Percentiles rank a stretch among this genome's conserved stretches.
Evolutionary conservation across 805 yeast genomes (phyloP).

Genomic region (Ogataea trehalophila): DNA sequence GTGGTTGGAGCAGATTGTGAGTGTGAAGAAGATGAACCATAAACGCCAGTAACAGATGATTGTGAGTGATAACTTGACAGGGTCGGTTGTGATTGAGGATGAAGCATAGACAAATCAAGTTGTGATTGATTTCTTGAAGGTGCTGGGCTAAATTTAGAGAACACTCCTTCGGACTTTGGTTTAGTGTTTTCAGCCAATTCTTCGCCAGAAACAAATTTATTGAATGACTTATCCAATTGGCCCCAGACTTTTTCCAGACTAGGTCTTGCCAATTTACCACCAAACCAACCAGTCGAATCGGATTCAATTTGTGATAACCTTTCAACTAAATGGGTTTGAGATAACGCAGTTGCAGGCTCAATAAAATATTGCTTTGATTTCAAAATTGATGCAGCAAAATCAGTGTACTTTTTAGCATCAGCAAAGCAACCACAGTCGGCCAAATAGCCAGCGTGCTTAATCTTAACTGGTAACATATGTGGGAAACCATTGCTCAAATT

Average conservation of each 20-base stretch:
- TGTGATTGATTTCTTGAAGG: constrained; percentile 53
- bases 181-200: constrained; percentile 41
- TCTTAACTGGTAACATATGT: constrained; percentile 54
- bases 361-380: constrained; percentile 34
- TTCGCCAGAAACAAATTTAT: constrained; percentile 83
- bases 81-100: constrained; percentile 18
- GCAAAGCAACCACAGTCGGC: constrained; percentile 59
- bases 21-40: constrained; percentile 11
- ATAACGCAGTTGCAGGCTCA: constrained; percentile 30
- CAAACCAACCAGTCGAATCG: constrained; percentile 62
- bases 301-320: constrained; percentile 40
- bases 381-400: constrained; percentile 37
- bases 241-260: constrained; percentile 77
- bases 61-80: constrained; percentile 11
- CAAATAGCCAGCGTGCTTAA: constrained; percentile 62
- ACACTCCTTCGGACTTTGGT: constrained; percentile 46
- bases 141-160: constrained; percentile 66
- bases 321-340: constrained; percentile 36
- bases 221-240: constrained; percentile 73
- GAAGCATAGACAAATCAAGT: constrained; percentile 26
- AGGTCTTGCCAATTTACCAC: constrained; percentile 38
- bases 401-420: constrained; percentile 63
- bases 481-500: constrained; percentile 33
- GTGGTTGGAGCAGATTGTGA: constrained; percentile 22
- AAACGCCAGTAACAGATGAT: constrained; percentile 1